These are phyloP conservation scores for Trichoderma erinaceum DNA, from an alignment of 495 filamentous ascomycete genomes.

Conservation along the genomic window DNA sequence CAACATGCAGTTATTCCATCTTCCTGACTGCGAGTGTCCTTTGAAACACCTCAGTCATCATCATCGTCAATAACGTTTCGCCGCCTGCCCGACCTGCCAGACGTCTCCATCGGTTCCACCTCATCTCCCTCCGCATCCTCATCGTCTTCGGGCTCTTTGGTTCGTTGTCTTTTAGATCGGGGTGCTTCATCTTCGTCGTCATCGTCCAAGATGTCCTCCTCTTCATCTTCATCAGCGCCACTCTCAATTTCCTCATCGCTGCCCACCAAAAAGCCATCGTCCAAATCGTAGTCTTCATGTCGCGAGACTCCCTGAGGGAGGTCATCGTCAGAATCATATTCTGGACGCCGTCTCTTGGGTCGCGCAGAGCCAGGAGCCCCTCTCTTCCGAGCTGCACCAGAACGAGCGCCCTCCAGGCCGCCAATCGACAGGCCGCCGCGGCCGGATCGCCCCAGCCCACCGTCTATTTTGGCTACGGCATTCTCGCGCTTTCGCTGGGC, in stretches of 20 bases:
- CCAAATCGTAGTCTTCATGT: constrained; percentile 79
- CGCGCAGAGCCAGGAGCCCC: constrained; percentile 36
- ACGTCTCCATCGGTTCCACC: constrained; percentile 31
- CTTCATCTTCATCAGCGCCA: constrained; percentile 58
- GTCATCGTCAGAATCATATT: constrained; percentile 59
- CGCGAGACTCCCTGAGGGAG: constrained; percentile 55
- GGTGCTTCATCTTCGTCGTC: constrained; percentile 44
- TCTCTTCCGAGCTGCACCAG: constrained; percentile 36
- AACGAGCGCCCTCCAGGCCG: constrained; percentile 60
- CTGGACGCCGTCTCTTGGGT: constrained; percentile 40
- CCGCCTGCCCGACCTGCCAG: constrained; percentile 31
- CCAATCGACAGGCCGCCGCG: constrained; percentile 58
- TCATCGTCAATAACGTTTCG: constrained; percentile 45
- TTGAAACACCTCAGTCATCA: constrained; percentile 28
- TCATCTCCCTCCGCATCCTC: constrained; percentile 43
- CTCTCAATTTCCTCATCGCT: constrained; percentile 60
- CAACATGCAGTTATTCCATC: background rate
- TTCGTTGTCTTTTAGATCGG: constrained; percentile 44
- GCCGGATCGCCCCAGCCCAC: constrained; percentile 45
- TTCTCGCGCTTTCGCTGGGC: constrained; percentile 62
- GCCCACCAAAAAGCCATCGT: constrained; percentile 70
- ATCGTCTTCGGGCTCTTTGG: constrained; percentile 38
- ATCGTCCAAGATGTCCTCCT: constrained; percentile 40
- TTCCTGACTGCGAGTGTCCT: background rate
- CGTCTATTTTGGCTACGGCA: constrained; percentile 56